Conservation (phyloP, 306 rosid species). For the Begonia fuchsioides region DNA sequence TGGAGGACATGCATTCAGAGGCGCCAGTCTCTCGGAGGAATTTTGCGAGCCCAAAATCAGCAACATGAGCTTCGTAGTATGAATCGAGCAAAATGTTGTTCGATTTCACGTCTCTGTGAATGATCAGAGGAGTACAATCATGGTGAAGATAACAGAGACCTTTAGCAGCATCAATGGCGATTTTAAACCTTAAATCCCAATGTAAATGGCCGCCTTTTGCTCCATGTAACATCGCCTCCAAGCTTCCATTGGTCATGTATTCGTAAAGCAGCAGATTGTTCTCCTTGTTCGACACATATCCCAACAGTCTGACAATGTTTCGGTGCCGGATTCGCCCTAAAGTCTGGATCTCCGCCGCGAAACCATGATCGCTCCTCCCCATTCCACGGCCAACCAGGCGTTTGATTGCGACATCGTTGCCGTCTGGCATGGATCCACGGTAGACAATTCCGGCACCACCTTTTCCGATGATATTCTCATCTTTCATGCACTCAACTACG, state of each 20-base stretch:
- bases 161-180: constrained; percentile 73
- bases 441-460: constrained; percentile 74
- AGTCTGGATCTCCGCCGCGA: constrained; percentile 65
- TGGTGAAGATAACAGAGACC: constrained; percentile 88
- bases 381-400: constrained; percentile 39
- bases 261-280: constrained; percentile 59
- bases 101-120: constrained; percentile 84
- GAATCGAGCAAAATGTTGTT: constrained; percentile 71
- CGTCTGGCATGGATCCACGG: constrained; percentile 48
- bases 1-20: constrained; percentile 76
- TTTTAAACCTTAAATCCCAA: constrained; percentile 68
- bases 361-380: constrained; percentile 57
- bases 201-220: constrained; percentile 55
- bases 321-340: constrained; percentile 65
- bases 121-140: constrained; percentile 68
- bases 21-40: constrained; percentile 61
- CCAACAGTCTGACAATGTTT: constrained; percentile 57
- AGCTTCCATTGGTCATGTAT: constrained; percentile 77
- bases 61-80: constrained; percentile 70
- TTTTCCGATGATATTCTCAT: constrained; percentile 71
- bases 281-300: constrained; percentile 70
- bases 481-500: constrained; percentile 58
- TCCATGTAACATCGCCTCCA: constrained; percentile 70
- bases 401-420: constrained; percentile 50
- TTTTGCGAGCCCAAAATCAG: constrained; percentile 94